Conservation (phyloP, 2,329 filamentous ascomycete species). For the Penicillium psychrosexuale region DNA sequence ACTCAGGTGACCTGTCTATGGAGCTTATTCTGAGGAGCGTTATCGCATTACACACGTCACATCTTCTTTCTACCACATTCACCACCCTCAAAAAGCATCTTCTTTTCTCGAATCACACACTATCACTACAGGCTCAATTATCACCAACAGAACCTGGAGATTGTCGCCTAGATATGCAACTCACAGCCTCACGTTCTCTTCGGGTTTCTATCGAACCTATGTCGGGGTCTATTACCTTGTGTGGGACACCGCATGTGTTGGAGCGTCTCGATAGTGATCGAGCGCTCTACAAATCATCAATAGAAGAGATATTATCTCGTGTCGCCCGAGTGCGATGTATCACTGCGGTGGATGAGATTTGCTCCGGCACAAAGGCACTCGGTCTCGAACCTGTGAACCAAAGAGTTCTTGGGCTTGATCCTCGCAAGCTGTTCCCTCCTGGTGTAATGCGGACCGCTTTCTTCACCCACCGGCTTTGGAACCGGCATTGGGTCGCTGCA, state of each 20-base stretch:
- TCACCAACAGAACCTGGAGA: slow-evolving; percentile 63
- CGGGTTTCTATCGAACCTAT: slow-evolving; percentile 70
- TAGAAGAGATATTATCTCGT: slow-evolving; percentile 41
- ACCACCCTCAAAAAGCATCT: slow-evolving; percentile 57
- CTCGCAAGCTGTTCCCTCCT: slow-evolving; percentile 60
- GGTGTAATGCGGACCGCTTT: slow-evolving; percentile 64
- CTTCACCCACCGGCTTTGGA: slow-evolving; percentile 52
- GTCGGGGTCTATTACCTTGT: slow-evolving; percentile 71
- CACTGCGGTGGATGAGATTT: slow-evolving; percentile 41
- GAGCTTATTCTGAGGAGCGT: slow-evolving; percentile 71
- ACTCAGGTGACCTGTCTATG: slow-evolving; percentile 66
- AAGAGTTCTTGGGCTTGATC: slow-evolving; percentile 41
- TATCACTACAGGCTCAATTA: slow-evolving; percentile 57
- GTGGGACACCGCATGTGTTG: slow-evolving; percentile 59
- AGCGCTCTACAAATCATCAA: slow-evolving; percentile 52
- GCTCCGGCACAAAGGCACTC: slow-evolving; percentile 34
- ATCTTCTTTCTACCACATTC: slow-evolving; percentile 67
- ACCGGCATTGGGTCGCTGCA: slow-evolving; percentile 70
- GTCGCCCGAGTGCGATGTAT: slow-evolving; percentile 39
- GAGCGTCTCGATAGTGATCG: slow-evolving; percentile 62
- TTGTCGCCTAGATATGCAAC: slow-evolving; percentile 65
- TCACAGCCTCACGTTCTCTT: slow-evolving; percentile 61
- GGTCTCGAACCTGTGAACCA: slow-evolving; percentile 40
- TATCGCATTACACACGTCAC: slow-evolving; percentile 70
- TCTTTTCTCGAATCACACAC: slow-evolving; percentile 60